Percentiles rank a stretch among this genome's conserved stretches.
Conservation (phyloP, 164 flowering plant species). For the Stephania cephalantha region DNA sequence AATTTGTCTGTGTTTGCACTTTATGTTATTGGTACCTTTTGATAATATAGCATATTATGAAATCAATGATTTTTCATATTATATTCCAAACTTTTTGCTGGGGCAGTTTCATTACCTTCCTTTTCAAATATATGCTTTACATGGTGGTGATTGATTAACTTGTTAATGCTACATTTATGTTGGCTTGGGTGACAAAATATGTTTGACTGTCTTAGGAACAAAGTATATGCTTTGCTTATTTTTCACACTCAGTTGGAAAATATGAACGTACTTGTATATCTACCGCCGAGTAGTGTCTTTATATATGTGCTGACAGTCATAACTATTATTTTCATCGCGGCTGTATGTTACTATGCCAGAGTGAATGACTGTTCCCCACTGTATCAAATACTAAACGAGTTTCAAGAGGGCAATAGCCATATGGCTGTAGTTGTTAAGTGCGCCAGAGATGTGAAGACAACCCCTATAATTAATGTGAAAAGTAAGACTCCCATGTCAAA, state of each 20-base stretch:
- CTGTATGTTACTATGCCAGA: conserved; percentile 30
- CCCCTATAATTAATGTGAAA: conserved; percentile 20
- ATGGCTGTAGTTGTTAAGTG: conserved; percentile 86
- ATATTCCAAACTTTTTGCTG: neutral
- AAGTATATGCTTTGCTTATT: neutral
- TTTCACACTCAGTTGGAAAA: neutral
- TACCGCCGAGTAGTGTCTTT: neutral
- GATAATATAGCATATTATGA: neutral
- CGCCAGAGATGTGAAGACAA: conserved; percentile 21
- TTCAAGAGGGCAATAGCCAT: conserved; percentile 98
- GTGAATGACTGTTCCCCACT: conserved; percentile 74
- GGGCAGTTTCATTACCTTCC: neutral
- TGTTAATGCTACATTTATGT: neutral
- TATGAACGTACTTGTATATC: neutral
- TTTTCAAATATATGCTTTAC: neutral
- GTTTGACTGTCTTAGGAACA: neutral
- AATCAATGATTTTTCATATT: too few relatives aligned
- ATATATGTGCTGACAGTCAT: neutral
- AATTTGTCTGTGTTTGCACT: too few relatives aligned
- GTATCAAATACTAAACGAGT: conserved; percentile 93
- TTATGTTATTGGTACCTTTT: neutral
- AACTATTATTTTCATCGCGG: neutral
- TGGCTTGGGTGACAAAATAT: neutral
- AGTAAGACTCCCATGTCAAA: conserved; percentile 27
- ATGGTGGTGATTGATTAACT: neutral